Evolutionary conservation across 2,329 filamentous ascomycete species (phyloP).

Genomic region (Cyphellophora europaea): DNA sequence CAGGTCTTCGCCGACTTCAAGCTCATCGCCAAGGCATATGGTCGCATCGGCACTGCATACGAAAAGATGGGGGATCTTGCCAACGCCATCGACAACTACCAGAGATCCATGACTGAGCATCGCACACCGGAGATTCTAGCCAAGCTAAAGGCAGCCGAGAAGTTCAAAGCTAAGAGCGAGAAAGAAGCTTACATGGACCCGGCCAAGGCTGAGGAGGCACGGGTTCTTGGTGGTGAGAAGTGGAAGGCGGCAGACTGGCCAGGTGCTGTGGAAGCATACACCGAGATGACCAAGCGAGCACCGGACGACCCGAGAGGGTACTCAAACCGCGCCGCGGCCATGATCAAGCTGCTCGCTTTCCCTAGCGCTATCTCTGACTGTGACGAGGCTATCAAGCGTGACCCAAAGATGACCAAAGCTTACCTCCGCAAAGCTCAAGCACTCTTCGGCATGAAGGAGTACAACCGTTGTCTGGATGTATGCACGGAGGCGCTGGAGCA

Average conservation of each 20-base stretch:
- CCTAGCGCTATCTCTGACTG: slow-evolving; percentile 90
- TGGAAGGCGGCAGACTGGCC: slow-evolving; percentile 98
- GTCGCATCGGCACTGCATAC: slow-evolving; percentile 85
- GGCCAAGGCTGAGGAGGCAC: slow-evolving; percentile 86
- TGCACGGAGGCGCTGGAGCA: slow-evolving; percentile 72
- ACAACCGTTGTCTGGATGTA: slow-evolving; percentile 85
- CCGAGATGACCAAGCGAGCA: slow-evolving; percentile 92
- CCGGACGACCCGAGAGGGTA: slow-evolving; percentile 89
- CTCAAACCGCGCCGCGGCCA: slow-evolving; percentile 92
- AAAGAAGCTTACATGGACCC: slow-evolving; percentile 80
- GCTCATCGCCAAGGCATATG: slow-evolving; percentile 83
- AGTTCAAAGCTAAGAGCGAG: slow-evolving; percentile 67
- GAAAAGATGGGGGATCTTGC: slow-evolving; percentile 77
- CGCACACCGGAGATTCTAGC: slow-evolving; percentile 86
- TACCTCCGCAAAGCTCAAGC: slow-evolving; percentile 96
- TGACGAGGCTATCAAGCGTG: slow-evolving; percentile 80
- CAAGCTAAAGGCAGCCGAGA: slow-evolving; percentile 87
- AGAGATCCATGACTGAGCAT: slow-evolving; percentile 91
- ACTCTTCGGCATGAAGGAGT: slow-evolving; percentile 95
- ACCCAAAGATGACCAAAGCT: slow-evolving; percentile 85
- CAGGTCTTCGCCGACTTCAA: slow-evolving; percentile 93
- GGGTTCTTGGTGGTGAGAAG: slow-evolving; percentile 87
- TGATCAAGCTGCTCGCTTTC: slow-evolving; percentile 94
- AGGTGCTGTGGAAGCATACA: slow-evolving; percentile 85
- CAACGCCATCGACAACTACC: slow-evolving; percentile 79